Conservation (phyloP, 106 monocot genomes). For the Phalaenopsis equestris region DNA sequence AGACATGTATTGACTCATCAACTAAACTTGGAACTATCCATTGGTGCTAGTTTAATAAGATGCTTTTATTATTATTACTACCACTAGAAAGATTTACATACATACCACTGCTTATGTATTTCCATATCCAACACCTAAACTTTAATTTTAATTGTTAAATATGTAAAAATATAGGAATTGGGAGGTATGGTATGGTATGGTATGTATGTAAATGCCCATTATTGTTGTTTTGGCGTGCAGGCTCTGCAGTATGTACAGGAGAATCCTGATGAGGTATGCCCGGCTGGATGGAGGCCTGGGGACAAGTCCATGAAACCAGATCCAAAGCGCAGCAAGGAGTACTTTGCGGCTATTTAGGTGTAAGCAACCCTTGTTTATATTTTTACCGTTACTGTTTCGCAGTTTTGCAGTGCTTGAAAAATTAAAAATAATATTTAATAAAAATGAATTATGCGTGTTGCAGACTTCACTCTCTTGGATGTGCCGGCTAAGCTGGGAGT, state of each 20-base stretch:
- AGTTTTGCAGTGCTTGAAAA: background rate
- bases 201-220: no score
- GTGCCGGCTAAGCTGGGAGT: background rate
- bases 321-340: conserved; percentile 87
- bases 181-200: no score
- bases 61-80: background rate
- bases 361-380: background rate
- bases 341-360: conserved; percentile 49
- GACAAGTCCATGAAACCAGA: conserved; percentile 96
- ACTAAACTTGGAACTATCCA: no score
- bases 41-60: background rate
- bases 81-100: no score
- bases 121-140: no score
- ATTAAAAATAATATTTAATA: background rate
- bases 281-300: conserved; percentile 95
- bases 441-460: background rate
- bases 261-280: conserved; percentile 93
- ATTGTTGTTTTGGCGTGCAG: conserved; percentile 15
- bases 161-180: no score
- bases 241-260: conserved; percentile 86
- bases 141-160: no score
- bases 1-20: no score
- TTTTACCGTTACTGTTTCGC: background rate
- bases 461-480: background rate
- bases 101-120: no score